Percentiles rank a stretch among this genome's conserved stretches.
These are phyloP conservation scores for Rhizoctonia solani DNA, from an alignment of 1,284 basidiomycete genomes.

Conservation along the genomic window DNA sequence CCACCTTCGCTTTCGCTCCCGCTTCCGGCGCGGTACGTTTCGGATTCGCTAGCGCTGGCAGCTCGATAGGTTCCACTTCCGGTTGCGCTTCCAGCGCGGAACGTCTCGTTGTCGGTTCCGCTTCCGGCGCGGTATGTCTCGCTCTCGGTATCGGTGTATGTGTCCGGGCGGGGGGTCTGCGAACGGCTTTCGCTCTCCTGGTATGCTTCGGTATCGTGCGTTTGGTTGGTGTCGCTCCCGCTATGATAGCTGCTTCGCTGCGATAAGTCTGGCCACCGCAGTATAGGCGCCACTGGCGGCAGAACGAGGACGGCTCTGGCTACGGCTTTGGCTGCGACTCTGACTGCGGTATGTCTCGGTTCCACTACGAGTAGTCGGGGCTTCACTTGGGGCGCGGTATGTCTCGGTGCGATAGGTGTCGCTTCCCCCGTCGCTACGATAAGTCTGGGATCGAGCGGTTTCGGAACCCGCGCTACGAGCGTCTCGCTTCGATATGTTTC, in stretches of 20 bases:
- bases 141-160: background rate
- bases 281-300: conserved; percentile 4
- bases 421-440: conserved; percentile 9
- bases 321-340: background rate
- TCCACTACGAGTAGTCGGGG: background rate
- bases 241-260: background rate
- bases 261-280: conserved; percentile 7
- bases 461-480: background rate
- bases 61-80: background rate
- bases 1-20: conserved; percentile 7
- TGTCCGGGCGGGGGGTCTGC: background rate
- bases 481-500: background rate
- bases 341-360: background rate
- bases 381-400: background rate
- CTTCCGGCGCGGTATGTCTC: background rate
- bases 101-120: background rate
- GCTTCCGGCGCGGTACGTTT: background rate
- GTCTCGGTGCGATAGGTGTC: conserved; percentile 25
- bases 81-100: background rate
- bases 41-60: background rate
- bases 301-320: background rate
- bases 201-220: background rate
- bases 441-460: background rate
- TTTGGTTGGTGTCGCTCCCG: conserved; percentile 2
- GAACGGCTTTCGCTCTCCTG: background rate